phyloP scores from a whole-genome alignment of 2,329 filamentous ascomycete species.

The Claviceps paspali region DNA sequence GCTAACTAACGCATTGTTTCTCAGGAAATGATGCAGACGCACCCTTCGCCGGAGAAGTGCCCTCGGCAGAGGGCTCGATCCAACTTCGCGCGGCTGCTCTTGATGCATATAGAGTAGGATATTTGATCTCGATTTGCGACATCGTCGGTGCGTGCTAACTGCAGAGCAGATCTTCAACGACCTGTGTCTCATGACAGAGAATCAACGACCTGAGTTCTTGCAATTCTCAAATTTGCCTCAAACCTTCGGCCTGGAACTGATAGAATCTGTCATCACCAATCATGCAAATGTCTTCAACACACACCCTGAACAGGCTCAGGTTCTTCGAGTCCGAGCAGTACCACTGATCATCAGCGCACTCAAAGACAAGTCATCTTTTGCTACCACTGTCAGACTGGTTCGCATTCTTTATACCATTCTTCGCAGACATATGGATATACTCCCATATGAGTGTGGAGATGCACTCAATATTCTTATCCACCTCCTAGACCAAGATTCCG shows the following conservation, averaged over 20 bases:
- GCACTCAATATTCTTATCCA: slow-evolving; percentile 70
- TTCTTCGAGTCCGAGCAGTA: slow-evolving; percentile 64
- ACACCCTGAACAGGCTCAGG: slow-evolving; percentile 67
- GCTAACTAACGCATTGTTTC: neutral
- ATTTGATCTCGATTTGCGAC: neutral
- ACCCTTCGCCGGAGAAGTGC: slow-evolving; percentile 49
- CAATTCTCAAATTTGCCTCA: slow-evolving; percentile 63
- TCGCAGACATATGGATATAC: slow-evolving; percentile 57
- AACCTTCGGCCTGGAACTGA: slow-evolving; percentile 76
- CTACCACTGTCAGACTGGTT: slow-evolving; percentile 66
- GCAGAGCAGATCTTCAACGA: slow-evolving; percentile 63
- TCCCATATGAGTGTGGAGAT: slow-evolving; percentile 69
- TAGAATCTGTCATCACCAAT: slow-evolving; percentile 79
- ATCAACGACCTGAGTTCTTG: slow-evolving; percentile 68
- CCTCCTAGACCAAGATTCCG: slow-evolving; percentile 72
- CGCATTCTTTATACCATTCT: slow-evolving; percentile 73
- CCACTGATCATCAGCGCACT: slow-evolving; percentile 67
- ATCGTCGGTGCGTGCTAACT: slow-evolving; percentile 5
- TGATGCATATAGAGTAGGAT: slow-evolving; percentile 61
- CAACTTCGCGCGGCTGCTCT: slow-evolving; percentile 60
- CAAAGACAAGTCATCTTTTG: slow-evolving; percentile 64
- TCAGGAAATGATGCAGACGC: slow-evolving; percentile 32
- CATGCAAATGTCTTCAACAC: slow-evolving; percentile 65
- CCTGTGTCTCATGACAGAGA: slow-evolving; percentile 74
- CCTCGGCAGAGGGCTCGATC: slow-evolving; percentile 47